These are phyloP conservation scores for Leccinellum rugosiceps DNA, from an alignment of 768 basidiomycete genomes.

Conservation along the genomic window DNA sequence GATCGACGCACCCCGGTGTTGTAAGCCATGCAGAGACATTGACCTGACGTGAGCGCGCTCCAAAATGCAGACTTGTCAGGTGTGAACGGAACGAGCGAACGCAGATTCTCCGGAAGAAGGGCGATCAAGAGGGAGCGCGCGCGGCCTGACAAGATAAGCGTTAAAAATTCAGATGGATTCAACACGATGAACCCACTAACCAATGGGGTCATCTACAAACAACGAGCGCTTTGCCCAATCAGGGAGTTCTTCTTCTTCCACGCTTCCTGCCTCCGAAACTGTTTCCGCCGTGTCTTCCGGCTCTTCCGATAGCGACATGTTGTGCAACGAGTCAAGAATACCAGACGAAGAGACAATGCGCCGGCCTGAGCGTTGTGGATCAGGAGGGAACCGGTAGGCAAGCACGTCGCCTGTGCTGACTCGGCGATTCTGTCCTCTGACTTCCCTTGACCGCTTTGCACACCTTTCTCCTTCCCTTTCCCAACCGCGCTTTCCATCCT, in stretches of 20 bases:
- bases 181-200: constrained; percentile 38
- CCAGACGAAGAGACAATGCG: constrained; percentile 57
- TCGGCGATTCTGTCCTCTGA: constrained; percentile 35
- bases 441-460: constrained; percentile 41
- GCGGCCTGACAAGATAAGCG: constrained; percentile 46
- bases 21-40: constrained; percentile 76
- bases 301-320: constrained; percentile 51
- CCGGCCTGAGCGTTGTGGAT: constrained; percentile 29
- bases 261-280: constrained; percentile 38
- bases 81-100: constrained; percentile 34
- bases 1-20: constrained; percentile 79
- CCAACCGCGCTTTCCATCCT: constrained; percentile 48
- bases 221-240: constrained; percentile 66
- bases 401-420: constrained; percentile 31
- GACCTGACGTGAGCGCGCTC: constrained; percentile 64
- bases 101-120: constrained; percentile 60
- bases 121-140: constrained; percentile 56
- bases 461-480: constrained; percentile 44
- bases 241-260: constrained; percentile 73
- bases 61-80: constrained; percentile 43
- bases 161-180: constrained; percentile 1
- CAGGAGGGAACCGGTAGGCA: constrained; percentile 19
- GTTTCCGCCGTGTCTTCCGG: constrained; percentile 50
- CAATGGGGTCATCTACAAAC: constrained; percentile 56
- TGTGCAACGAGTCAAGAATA: constrained; percentile 51